A percentile compares a stretch with the other conserved stretches of the same genome.
Evolutionary conservation across 108 stramenopile genomes (phyloP).

Genomic region (Skeletonema tropicum): DNA sequence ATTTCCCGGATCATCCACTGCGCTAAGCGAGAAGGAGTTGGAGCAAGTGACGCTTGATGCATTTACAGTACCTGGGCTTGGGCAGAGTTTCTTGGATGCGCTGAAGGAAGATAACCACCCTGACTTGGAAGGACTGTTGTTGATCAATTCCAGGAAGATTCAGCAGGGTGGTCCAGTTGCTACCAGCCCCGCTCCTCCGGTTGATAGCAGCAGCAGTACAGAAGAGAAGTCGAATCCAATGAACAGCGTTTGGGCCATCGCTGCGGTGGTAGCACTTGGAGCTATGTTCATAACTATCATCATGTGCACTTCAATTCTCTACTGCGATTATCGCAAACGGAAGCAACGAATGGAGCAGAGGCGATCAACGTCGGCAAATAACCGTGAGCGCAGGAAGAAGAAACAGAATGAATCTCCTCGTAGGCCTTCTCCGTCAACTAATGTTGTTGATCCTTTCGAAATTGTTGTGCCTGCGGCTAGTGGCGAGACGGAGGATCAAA

Average conservation of each 20-base stretch:
- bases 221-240: not conserved
- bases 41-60: constrained; percentile 68
- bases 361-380: not conserved
- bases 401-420: not conserved
- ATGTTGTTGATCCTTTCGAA: not conserved
- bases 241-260: constrained; percentile 43
- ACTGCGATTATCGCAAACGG: constrained; percentile 44
- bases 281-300: constrained; percentile 45
- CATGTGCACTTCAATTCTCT: constrained; percentile 38
- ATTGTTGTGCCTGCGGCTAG: constrained; percentile 11
- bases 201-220: constrained; percentile 1
- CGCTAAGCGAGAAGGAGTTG: constrained; percentile 95
- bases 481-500: constrained; percentile 22
- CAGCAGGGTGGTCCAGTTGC: not conserved
- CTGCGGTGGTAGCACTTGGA: constrained; percentile 40
- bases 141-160: constrained; percentile 22
- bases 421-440: not conserved
- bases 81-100: constrained; percentile 27
- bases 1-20: constrained; percentile 90
- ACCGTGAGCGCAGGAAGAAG: not conserved
- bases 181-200: not conserved
- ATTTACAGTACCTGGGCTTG: constrained; percentile 36
- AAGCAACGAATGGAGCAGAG: constrained; percentile 14
- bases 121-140: constrained; percentile 25
- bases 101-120: constrained; percentile 13